phyloP scores from a whole-genome alignment of 192 early-diverging fungal species.

The Mortierella alpina region DNA sequence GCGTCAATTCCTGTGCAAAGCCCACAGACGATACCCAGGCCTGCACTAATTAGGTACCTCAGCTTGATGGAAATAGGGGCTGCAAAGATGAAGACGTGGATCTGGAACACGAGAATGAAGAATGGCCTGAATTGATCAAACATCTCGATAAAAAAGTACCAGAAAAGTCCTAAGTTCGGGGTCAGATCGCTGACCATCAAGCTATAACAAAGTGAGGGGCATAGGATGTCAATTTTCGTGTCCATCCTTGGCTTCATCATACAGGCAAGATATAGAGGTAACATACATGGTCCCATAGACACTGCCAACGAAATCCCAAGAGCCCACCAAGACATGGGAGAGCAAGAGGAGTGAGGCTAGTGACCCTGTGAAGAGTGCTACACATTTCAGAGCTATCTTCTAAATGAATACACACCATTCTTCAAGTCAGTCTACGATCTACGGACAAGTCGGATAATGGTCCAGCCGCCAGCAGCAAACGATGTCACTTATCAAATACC shows the following conservation, averaged over 20 bases:
- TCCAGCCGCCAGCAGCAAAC: not conserved
- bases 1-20: not conserved
- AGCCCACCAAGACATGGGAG: constrained; percentile 70
- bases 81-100: constrained; percentile 91
- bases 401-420: constrained; percentile 5
- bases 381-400: constrained; percentile 20
- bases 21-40: not conserved
- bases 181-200: constrained; percentile 87
- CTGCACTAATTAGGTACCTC: constrained; percentile 56
- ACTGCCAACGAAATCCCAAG: constrained; percentile 74
- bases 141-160: constrained; percentile 99
- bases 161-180: constrained; percentile 96
- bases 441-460: not conserved
- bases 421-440: constrained; percentile 1
- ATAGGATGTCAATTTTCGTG: not conserved
- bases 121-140: constrained; percentile 98
- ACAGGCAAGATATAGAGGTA: constrained; percentile 11
- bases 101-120: constrained; percentile 94
- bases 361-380: constrained; percentile 51
- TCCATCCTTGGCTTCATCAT: too few relatives aligned
- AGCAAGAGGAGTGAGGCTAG: constrained; percentile 62
- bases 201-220: constrained; percentile 34
- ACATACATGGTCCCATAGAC: constrained; percentile 80
- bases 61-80: constrained; percentile 86
- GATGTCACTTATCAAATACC: constrained; percentile 7